A percentile compares a stretch with the other conserved stretches of the same genome.
These are phyloP conservation scores for Perilla frutescens DNA, from an alignment of 257 asterid species.

Conservation along the genomic window DNA sequence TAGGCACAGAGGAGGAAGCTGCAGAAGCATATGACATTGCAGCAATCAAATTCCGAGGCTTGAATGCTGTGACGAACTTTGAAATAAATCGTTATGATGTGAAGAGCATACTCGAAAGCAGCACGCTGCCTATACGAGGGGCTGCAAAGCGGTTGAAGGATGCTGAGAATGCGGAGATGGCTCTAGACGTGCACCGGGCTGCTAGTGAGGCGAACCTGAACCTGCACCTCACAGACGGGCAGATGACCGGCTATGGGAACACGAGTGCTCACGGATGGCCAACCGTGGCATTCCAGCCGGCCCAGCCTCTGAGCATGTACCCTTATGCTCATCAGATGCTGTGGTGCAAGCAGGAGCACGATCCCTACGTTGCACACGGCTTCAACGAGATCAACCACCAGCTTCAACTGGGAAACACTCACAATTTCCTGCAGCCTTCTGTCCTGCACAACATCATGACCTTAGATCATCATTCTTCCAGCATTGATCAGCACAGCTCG, in stretches of 20 bases:
- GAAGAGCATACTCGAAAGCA: conserved; percentile 79
- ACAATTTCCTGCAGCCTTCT: conserved; percentile 45
- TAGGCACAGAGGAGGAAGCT: conserved; percentile 95
- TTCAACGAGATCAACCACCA: conserved; percentile 38
- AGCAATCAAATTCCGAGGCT: conserved; percentile 84
- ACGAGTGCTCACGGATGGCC: conserved; percentile 52
- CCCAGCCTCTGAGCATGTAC: conserved; percentile 50
- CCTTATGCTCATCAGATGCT: conserved; percentile 55
- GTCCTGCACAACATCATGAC: conserved; percentile 39
- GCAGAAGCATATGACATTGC: conserved; percentile 96
- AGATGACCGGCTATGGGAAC: conserved; percentile 36
- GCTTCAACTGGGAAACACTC: conserved; percentile 45
- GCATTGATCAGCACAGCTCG: conserved; percentile 40
- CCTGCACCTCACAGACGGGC: conserved; percentile 46
- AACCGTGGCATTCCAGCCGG: conserved; percentile 62
- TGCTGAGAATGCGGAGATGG: conserved; percentile 64
- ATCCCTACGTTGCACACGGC: conserved; percentile 27
- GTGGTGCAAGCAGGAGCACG: conserved; percentile 76
- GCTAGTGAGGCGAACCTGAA: conserved; percentile 38
- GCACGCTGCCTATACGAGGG: conserved; percentile 69
- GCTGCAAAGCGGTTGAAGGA: conserved; percentile 85
- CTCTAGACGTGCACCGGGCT: conserved; percentile 48
- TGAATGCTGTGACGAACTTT: conserved; percentile 81
- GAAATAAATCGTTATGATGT: conserved; percentile 84
- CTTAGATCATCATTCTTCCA: conserved; percentile 23